A percentile compares a stretch with the other conserved stretches of the same genome.
Conservation (phyloP, 2,329 filamentous ascomycete species). For the Fusarium foetens region DNA sequence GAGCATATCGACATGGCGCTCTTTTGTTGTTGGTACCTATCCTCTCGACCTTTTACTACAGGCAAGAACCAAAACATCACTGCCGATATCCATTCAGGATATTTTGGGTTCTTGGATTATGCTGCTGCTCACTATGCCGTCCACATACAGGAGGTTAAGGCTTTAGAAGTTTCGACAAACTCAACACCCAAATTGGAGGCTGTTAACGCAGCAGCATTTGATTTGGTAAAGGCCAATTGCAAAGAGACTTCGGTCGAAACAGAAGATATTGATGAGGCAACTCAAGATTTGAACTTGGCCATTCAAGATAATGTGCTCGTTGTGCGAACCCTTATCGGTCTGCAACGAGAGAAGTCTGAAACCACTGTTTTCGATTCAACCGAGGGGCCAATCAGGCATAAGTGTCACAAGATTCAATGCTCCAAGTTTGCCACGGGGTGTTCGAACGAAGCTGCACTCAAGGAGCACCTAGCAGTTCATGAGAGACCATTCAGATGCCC, state of each 20-base stretch:
- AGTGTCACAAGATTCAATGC: not conserved
- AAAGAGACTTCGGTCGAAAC: fast-evolving
- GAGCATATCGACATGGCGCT: not conserved
- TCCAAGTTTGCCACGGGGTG: not conserved
- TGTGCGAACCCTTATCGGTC: fast-evolving
- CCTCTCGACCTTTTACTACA: fast-evolving
- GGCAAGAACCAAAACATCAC: fast-evolving
- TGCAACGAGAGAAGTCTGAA: fast-evolving
- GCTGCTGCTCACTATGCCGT: fast-evolving
- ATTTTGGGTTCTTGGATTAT: not conserved
- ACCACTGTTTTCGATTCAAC: fast-evolving
- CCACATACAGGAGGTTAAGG: not conserved
- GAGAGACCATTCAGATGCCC: not conserved
- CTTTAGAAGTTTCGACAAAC: fast-evolving
- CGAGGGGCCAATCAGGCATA: not conserved
- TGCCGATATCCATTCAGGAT: fast-evolving
- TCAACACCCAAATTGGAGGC: fast-evolving
- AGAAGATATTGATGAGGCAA: fast-evolving
- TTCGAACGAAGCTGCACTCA: fast-evolving
- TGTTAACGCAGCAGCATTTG: fast-evolving
- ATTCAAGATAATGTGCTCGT: fast-evolving
- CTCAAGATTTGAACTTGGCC: fast-evolving
- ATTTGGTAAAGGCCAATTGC: fast-evolving
- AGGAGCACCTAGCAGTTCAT: fast-evolving
- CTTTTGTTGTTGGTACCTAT: not conserved